phyloP scores from a whole-genome alignment of 164 flowering plant genomes.

The grape (Vitis vinifera) region DNA sequence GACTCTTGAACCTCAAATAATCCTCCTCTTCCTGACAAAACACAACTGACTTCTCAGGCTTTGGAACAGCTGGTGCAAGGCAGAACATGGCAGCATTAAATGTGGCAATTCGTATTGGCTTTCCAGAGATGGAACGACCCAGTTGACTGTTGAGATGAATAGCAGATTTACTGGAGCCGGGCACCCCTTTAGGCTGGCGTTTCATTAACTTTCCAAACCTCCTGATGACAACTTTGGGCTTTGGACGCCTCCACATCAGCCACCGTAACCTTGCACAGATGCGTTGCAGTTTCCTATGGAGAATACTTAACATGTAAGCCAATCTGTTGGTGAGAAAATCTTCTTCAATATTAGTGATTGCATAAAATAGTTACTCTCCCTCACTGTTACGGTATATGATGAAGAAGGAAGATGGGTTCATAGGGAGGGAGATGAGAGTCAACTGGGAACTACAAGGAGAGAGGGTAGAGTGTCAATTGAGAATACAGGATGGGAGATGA shows the following conservation, averaged over 20 bases:
- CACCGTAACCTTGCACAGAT: conserved; percentile 52
- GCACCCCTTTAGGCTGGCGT: conserved; percentile 19
- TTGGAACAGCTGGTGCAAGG: conserved; percentile 77
- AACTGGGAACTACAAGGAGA: background rate
- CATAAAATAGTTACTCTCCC: conserved; percentile 7
- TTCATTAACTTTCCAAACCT: conserved; percentile 46
- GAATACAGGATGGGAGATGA: background rate
- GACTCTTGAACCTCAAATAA: conserved; percentile 14
- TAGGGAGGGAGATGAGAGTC: background rate
- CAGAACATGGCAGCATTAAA: conserved; percentile 91
- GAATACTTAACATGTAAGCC: conserved; percentile 26
- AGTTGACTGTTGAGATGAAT: conserved; percentile 17
- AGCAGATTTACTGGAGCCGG: conserved; percentile 8
- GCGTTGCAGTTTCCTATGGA: conserved; percentile 42
- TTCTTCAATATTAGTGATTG: conserved; percentile 13
- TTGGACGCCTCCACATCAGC: conserved; percentile 42
- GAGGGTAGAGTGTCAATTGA: background rate
- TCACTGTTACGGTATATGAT: background rate
- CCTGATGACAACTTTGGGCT: conserved; percentile 55
- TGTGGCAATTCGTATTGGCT: conserved; percentile 66
- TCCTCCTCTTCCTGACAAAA: conserved; percentile 27
- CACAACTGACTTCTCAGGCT: conserved; percentile 18
- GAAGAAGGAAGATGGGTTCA: background rate
- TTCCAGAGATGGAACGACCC: conserved; percentile 14
- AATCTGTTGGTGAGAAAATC: conserved; percentile 11